phyloP scores from a whole-genome alignment of 2,329 filamentous ascomycete genomes.

The Macrophomina phaseolina region DNA sequence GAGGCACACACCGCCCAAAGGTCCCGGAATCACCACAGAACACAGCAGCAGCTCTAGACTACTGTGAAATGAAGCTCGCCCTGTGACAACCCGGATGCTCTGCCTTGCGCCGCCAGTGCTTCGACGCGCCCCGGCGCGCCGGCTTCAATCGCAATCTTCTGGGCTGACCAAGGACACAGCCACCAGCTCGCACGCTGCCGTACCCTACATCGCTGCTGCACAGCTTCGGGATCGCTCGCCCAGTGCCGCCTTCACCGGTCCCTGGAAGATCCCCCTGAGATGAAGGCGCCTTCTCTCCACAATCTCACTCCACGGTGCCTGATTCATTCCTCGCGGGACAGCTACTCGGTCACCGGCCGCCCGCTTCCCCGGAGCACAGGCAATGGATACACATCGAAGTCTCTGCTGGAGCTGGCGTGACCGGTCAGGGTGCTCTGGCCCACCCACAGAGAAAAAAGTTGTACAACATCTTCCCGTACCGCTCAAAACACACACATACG shows the following conservation, averaged over 20 bases:
- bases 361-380: constrained; percentile 22
- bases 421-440: constrained; percentile 21
- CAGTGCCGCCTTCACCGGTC: constrained; percentile 18
- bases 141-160: neutral
- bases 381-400: constrained; percentile 10
- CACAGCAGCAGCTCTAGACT: constrained; percentile 11
- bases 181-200: neutral
- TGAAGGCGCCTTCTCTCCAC: constrained; percentile 17
- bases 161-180: neutral
- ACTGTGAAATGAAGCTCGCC: neutral
- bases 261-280: constrained; percentile 24
- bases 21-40: neutral
- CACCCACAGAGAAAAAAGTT: constrained; percentile 10
- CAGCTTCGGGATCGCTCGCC: neutral
- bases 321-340: constrained; percentile 12
- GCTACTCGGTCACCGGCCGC: constrained; percentile 2
- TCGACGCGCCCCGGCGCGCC: neutral
- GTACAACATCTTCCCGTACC: constrained; percentile 16
- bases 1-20: constrained; percentile 21
- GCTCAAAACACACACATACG: neutral
- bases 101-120: constrained; percentile 1
- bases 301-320: constrained; percentile 19
- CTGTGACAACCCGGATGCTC: neutral
- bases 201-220: neutral
- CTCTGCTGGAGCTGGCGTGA: constrained; percentile 2